Evolutionary conservation across 768 basidiomycete species (phyloP).

Genomic region (Pulveroboletus sp.): DNA sequence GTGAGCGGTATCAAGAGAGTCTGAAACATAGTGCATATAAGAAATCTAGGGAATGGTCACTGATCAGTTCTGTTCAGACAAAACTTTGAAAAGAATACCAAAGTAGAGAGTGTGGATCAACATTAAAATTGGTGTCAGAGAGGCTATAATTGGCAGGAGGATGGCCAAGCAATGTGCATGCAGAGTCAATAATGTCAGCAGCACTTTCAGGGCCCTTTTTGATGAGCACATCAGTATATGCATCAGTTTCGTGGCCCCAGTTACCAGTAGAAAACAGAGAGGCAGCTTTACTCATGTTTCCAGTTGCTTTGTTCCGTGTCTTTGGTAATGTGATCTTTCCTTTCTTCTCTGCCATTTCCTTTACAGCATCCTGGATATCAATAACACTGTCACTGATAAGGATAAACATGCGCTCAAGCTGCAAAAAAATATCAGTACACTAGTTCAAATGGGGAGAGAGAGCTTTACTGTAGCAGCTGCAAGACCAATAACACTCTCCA

Average conservation of each 20-base stretch:
- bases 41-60: too few species aligned
- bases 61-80: too few species aligned
- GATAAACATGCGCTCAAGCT: too few species aligned
- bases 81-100: not conserved
- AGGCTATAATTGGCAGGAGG: not conserved
- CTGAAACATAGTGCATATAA: too few species aligned
- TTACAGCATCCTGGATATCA: too few species aligned
- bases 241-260: not conserved
- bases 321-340: not conserved
- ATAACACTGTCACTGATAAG: too few species aligned
- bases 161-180: not conserved
- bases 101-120: not conserved
- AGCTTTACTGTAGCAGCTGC: not conserved
- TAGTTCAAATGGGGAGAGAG: too few species aligned
- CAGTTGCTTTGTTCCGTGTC: conserved; percentile 1
- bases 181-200: not conserved
- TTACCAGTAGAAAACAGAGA: conserved; percentile 5
- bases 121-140: not conserved
- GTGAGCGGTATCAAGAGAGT: too few species aligned
- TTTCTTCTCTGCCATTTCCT: not conserved
- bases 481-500: not conserved
- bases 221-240: not conserved
- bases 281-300: conserved; percentile 3
- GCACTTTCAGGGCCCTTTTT: not conserved
- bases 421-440: too few species aligned